Conservation (phyloP, 305 asterid genomes). For the Ruellia speciosa region DNA sequence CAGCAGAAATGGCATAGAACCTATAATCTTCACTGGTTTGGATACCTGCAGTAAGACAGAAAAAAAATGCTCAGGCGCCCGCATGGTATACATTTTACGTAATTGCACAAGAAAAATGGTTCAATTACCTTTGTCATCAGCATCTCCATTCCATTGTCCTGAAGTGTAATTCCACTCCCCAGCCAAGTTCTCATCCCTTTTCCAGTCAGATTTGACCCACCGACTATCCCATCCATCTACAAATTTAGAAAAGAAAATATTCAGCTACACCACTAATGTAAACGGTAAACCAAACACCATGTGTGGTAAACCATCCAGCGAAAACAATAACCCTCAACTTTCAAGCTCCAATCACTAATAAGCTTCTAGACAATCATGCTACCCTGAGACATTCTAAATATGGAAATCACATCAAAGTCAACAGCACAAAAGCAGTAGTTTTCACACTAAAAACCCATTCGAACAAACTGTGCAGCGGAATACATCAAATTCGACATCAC, state of each 20-base stretch:
- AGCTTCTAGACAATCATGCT: neutral
- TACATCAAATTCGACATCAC: neutral
- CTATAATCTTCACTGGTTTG: constrained; percentile 95
- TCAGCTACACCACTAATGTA: neutral
- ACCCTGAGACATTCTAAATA: too few species aligned
- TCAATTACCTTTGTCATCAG: constrained; percentile 66
- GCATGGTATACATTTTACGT: too few species aligned
- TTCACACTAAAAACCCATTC: neutral
- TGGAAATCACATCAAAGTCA: too few species aligned
- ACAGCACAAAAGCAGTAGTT: too few species aligned
- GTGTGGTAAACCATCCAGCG: neutral
- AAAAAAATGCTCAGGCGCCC: neutral
- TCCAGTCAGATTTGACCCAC: constrained; percentile 98
- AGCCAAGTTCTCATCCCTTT: constrained; percentile 78
- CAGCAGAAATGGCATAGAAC: constrained; percentile 92
- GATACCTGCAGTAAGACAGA: constrained; percentile 45
- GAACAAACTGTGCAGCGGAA: neutral
- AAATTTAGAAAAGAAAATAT: constrained; percentile 5
- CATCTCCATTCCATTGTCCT: constrained; percentile 90
- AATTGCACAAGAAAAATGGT: neutral
- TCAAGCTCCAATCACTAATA: neutral
- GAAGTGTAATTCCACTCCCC: constrained; percentile 97
- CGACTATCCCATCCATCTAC: constrained; percentile 86
- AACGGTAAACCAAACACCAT: neutral
- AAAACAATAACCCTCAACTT: neutral